A percentile compares a stretch with the other conserved stretches of the same genome.
phyloP scores from a whole-genome alignment of 2,329 filamentous ascomycete species.

The Scorias spongiosa region DNA sequence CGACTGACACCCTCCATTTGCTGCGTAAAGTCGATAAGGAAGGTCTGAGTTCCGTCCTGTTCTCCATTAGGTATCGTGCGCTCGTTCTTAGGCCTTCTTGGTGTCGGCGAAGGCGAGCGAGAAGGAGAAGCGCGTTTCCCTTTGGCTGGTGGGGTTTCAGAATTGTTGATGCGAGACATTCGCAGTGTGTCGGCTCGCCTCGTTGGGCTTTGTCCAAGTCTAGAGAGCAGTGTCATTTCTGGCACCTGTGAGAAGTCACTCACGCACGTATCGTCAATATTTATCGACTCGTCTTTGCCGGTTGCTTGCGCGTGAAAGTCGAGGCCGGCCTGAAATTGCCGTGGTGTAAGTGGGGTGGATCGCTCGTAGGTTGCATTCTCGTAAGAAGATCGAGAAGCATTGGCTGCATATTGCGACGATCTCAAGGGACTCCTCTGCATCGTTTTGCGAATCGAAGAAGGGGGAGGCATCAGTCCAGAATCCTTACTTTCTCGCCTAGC shows the following conservation, averaged over 20 bases:
- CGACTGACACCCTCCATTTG: constrained; percentile 37
- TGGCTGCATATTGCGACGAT: constrained; percentile 9
- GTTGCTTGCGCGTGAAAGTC: constrained; percentile 10
- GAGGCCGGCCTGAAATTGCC: constrained; percentile 12
- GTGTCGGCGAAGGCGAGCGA: constrained; percentile 36
- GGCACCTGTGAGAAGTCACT: constrained; percentile 83
- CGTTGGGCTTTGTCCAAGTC: constrained; percentile 42
- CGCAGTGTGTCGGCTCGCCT: constrained; percentile 20
- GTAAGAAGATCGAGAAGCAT: constrained; percentile 12
- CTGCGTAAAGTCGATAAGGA: constrained; percentile 79
- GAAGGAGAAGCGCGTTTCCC: constrained; percentile 26
- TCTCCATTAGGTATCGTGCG: constrained; percentile 26
- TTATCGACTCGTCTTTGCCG: constrained; percentile 18
- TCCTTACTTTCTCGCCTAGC: constrained; percentile 7
- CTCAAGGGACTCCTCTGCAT: constrained; percentile 16
- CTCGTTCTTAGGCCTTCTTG: constrained; percentile 31
- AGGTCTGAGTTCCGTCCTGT: constrained; percentile 55
- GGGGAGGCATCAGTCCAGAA: constrained; percentile 17
- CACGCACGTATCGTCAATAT: constrained; percentile 55
- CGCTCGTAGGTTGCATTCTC: constrained; percentile 9
- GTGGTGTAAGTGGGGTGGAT: constrained; percentile 1
- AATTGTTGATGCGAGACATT: constrained; percentile 7
- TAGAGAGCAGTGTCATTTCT: constrained; percentile 70
- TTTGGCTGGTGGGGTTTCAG: constrained; percentile 35
- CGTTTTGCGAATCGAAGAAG: constrained; percentile 13